phyloP scores from a whole-genome alignment of 495 filamentous ascomycete genomes.

The Podospora sp. region DNA sequence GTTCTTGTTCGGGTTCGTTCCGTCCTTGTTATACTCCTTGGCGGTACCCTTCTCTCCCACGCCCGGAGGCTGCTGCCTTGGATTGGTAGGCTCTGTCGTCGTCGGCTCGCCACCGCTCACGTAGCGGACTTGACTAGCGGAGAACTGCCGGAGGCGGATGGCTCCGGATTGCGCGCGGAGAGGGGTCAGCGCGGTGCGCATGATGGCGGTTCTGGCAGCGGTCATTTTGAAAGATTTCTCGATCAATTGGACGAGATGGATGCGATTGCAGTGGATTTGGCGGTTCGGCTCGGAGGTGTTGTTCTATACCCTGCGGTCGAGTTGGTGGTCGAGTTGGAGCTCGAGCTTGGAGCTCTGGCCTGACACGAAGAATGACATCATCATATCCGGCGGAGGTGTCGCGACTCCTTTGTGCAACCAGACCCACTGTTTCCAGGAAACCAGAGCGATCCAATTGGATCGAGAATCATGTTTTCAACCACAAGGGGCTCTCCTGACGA shows the following conservation, averaged over 20 bases:
- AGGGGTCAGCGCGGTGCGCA: conserved; percentile 9
- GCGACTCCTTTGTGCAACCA: background rate
- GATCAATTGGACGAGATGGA: background rate
- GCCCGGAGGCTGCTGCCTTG: background rate
- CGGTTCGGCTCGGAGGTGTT: background rate
- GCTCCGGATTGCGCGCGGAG: background rate
- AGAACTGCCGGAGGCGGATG: background rate
- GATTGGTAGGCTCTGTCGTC: background rate
- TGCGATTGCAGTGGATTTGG: background rate
- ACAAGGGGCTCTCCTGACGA: background rate
- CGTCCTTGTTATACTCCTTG: conserved; percentile 19
- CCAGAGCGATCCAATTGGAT: background rate
- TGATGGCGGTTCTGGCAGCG: conserved; percentile 3
- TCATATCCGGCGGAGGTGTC: background rate
- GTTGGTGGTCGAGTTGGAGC: background rate
- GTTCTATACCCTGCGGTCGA: too few species aligned
- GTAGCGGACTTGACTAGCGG: background rate
- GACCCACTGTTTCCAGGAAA: background rate
- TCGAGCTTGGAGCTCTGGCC: background rate
- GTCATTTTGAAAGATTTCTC: background rate
- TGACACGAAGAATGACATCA: background rate
- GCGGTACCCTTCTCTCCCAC: conserved; percentile 13
- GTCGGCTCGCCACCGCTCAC: background rate
- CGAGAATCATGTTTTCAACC: background rate
- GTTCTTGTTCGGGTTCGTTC: conserved; percentile 34